These are phyloP conservation scores for Umbelopsis sp. DNA, from an alignment of 192 early-diverging fungal genomes.

Conservation along the genomic window DNA sequence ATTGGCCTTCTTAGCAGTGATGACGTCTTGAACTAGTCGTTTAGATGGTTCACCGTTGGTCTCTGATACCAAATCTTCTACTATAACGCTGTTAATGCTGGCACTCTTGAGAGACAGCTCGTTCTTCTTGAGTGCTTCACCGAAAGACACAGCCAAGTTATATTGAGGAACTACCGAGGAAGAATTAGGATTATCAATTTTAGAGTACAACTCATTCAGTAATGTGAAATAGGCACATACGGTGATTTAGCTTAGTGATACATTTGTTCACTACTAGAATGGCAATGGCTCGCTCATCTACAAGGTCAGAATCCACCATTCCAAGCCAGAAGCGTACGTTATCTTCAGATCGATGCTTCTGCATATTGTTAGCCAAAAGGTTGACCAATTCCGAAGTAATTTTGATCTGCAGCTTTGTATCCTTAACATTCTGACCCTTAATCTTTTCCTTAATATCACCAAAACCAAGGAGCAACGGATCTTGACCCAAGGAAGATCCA, in stretches of 20 bases:
- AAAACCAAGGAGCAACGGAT: background rate
- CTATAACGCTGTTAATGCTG: background rate
- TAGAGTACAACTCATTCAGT: background rate
- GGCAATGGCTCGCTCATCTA: constrained; percentile 32
- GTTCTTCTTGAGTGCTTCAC: background rate
- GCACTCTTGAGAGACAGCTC: background rate
- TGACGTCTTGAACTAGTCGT: constrained; percentile 30
- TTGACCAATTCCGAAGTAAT: constrained; percentile 37
- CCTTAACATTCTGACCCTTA: background rate
- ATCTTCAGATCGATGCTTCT: constrained; percentile 17
- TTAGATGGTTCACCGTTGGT: constrained; percentile 27
- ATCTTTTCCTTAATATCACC: background rate
- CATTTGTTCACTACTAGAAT: constrained; percentile 45
- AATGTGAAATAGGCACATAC: background rate
- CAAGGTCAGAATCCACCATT: constrained; percentile 29
- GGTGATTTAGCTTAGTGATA: background rate
- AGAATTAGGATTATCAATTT: background rate
- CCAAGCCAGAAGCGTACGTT: constrained; percentile 39
- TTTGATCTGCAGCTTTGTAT: background rate
- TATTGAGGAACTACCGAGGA: background rate
- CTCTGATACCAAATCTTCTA: constrained; percentile 8
- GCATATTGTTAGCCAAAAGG: constrained; percentile 38
- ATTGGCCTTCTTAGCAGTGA: constrained; percentile 27
- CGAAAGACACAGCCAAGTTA: background rate
- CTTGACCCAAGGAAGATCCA: constrained; percentile 1